Evolutionary conservation across 495 filamentous ascomycete genomes (phyloP), one percentile per base, ranked within the genome.

Genomic region (Cercophora scortea): DNA sequence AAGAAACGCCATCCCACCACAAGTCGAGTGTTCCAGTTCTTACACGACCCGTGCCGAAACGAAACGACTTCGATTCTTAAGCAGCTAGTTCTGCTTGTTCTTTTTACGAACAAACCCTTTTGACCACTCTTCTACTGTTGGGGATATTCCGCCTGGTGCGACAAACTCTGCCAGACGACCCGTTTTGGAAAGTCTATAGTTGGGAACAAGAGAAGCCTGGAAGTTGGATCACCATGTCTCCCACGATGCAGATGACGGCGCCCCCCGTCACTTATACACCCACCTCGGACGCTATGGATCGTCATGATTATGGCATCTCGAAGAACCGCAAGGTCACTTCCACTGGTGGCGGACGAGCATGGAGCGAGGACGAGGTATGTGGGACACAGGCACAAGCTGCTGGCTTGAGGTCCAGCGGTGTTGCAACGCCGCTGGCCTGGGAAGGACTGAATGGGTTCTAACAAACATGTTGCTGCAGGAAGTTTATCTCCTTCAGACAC

Each of bases 401-500:
- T 25, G 25, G 25, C 25, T 25, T 5, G 25, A 25, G 25, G 17
- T 33, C 16, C 11, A 17, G 38, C 13, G 8, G 4, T 6, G 8
- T 39, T 15, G 4, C 10, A 25, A 49, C 16, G 11, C 36, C 33
- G 11, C 34, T 34, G 46, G 10, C 9, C 17, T 19, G 40, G 15
- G 51, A 32, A 40, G 47, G 56, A 41, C 15, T 45, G 19, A 32
- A 40, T 17, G 44, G 15, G n/a, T 36, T 38, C 51, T 61, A 45
- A 66, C 58, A 42, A 13, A 38, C 19, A 4, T 11, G 33, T 16
- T 33, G 0, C 15, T 52, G 57, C 58, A 90, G 87, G 87, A 91
- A 72, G 79, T 83, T n/a, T 91, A 90, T 66, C 82, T 91, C 38
- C 79, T 91, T 55, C 85, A 88, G 63, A 90, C 87, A 53, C 83